Conservation (phyloP, 73 alveolate genomes). For the Tetrahymena malaccensis region DNA sequence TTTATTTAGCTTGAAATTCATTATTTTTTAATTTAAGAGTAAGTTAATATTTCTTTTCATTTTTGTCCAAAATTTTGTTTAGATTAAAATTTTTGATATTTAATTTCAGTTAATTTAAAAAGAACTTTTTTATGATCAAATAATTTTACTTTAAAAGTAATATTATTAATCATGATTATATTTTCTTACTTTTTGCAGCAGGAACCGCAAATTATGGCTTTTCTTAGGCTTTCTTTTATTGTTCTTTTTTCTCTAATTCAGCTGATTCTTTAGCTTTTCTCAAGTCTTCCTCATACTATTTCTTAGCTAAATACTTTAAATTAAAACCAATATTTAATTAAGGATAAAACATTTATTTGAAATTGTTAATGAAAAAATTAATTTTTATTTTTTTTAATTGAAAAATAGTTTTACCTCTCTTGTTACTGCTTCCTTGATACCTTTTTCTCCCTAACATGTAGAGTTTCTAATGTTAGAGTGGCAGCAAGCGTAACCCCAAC, state of each 20-base stretch:
- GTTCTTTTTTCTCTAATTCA: background rate
- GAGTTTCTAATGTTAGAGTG: background rate
- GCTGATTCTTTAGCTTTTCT: background rate
- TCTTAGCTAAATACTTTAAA: background rate
- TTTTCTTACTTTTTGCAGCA: background rate
- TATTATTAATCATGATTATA: background rate
- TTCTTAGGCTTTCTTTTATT: background rate
- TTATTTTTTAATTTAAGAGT: too few relatives aligned
- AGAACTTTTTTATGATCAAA: too few relatives aligned
- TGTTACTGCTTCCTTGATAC: background rate
- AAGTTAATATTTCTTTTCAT: too few relatives aligned
- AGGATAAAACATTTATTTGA: background rate
- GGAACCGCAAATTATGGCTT: background rate
- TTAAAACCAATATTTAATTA: background rate
- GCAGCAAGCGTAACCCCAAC: slow-evolving; percentile 9
- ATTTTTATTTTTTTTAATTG: too few relatives aligned
- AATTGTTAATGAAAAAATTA: background rate
- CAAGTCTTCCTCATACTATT: background rate
- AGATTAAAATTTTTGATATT: too few relatives aligned
- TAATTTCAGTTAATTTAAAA: too few relatives aligned
- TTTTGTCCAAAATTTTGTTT: too few relatives aligned
- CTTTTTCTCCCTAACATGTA: background rate
- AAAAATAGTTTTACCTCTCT: background rate
- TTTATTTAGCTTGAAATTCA: too few relatives aligned
- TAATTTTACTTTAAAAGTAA: too few relatives aligned